Evolutionary conservation across 106 monocot species (phyloP).

Genomic region (Dioscorea alata): DNA sequence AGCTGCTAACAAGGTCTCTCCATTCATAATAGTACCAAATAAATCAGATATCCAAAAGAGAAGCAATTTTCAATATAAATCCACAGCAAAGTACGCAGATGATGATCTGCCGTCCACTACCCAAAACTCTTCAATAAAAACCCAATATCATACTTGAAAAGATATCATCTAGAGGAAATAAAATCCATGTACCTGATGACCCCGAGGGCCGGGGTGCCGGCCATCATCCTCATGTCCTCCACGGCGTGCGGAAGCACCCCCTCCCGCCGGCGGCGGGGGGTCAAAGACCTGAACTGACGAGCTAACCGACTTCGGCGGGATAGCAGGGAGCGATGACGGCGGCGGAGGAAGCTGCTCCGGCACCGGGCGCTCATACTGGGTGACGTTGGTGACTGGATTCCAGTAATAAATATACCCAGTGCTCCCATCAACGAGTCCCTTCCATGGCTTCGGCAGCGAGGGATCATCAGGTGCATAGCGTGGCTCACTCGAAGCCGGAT

Average conservation of each 20-base stretch:
- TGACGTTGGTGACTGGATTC: slow-evolving; percentile 51
- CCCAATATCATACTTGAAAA: too few relatives aligned
- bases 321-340: neutral
- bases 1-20: too few relatives aligned
- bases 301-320: neutral
- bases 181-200: neutral
- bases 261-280: too few relatives aligned
- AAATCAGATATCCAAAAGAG: too few relatives aligned
- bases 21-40: too few relatives aligned
- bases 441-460: slow-evolving; percentile 49
- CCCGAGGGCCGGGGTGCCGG: neutral
- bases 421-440: slow-evolving; percentile 34
- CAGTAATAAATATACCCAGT: slow-evolving; percentile 52
- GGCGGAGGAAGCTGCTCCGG: neutral
- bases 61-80: too few relatives aligned
- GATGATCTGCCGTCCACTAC: too few relatives aligned
- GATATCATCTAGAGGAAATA: too few relatives aligned
- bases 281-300: neutral
- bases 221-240: neutral
- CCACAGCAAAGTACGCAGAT: too few relatives aligned
- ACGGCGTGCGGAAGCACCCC: neutral
- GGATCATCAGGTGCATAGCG: slow-evolving; percentile 49
- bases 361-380: slow-evolving; percentile 42
- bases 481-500: slow-evolving; percentile 5
- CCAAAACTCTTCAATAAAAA: too few relatives aligned